These are phyloP conservation scores for Microsporum audouinii DNA, from an alignment of 2,329 filamentous ascomycete species.

Conservation along the genomic window DNA sequence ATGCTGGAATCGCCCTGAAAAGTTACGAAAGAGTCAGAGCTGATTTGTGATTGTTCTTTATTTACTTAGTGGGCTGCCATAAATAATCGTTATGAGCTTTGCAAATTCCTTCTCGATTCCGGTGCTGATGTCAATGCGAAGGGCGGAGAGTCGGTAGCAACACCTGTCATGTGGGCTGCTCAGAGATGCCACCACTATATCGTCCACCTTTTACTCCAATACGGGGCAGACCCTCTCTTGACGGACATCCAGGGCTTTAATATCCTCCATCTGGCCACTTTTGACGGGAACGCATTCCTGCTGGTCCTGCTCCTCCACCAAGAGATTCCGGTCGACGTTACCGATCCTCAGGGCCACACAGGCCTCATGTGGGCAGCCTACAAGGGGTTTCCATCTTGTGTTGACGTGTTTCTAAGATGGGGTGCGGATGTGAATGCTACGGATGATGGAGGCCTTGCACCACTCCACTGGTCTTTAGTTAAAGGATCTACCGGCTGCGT, in stretches of 20 bases:
- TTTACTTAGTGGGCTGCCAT: slow-evolving; percentile 84
- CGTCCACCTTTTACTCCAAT: slow-evolving; percentile 79
- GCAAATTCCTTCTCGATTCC: slow-evolving; percentile 77
- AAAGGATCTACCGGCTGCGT: slow-evolving; percentile 84
- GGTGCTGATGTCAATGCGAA: slow-evolving; percentile 90
- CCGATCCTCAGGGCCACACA: slow-evolving; percentile 83
- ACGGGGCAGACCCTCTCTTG: slow-evolving; percentile 83
- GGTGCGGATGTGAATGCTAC: slow-evolving; percentile 83
- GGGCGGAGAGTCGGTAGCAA: slow-evolving; percentile 88
- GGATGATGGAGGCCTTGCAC: slow-evolving; percentile 88
- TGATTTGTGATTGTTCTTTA: slow-evolving; percentile 12
- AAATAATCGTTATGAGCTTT: slow-evolving; percentile 96
- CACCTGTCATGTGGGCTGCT: slow-evolving; percentile 90
- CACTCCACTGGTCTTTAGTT: slow-evolving; percentile 90
- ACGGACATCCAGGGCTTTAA: slow-evolving; percentile 96
- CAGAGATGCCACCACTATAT: slow-evolving; percentile 95
- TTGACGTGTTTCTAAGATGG: slow-evolving; percentile 87
- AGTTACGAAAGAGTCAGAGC: slow-evolving; percentile 1
- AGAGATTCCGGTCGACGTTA: slow-evolving; percentile 84
- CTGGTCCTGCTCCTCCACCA: slow-evolving; percentile 85
- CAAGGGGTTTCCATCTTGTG: slow-evolving; percentile 85
- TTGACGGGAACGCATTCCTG: slow-evolving; percentile 89
- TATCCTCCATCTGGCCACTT: slow-evolving; percentile 89
- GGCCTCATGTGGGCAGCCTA: slow-evolving; percentile 98
- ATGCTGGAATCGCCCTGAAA: neutral